Conservation (phyloP, 495 filamentous ascomycete genomes). For the Filosporella fistucella region DNA sequence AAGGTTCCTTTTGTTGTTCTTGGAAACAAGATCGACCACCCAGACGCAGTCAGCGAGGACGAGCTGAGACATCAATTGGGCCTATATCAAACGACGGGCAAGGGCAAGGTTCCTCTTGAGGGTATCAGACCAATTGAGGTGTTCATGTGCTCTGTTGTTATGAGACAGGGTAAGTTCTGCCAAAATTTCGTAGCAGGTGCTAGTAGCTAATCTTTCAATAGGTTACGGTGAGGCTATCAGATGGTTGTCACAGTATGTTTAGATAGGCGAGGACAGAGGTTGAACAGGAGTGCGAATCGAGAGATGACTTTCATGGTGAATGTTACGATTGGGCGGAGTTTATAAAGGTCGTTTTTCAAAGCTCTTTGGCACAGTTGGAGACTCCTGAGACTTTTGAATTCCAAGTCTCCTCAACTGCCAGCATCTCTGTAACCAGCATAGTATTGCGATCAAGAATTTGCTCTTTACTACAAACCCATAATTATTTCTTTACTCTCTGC, state of each 20-base stretch:
- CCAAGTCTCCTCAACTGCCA: conserved; percentile 16
- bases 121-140: conserved; percentile 94
- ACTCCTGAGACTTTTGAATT: conserved; percentile 17
- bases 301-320: conserved; percentile 14
- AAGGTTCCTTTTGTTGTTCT: conserved; percentile 95
- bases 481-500: too few relatives aligned
- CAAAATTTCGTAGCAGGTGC: neutral
- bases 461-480: conserved; percentile 2
- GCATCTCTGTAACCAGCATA: conserved; percentile 23
- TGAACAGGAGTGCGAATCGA: too few relatives aligned
- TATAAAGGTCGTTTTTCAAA: conserved; percentile 22
- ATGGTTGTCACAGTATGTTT: conserved; percentile 78
- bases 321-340: conserved; percentile 24
- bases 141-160: conserved; percentile 98
- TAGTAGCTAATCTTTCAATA: conserved; percentile 17
- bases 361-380: conserved; percentile 13
- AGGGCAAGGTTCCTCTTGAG: conserved; percentile 94
- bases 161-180: conserved; percentile 74
- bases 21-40: conserved; percentile 99
- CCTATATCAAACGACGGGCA: conserved; percentile 94
- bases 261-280: conserved; percentile 23
- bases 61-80: conserved; percentile 87
- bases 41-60: conserved; percentile 90
- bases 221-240: conserved; percentile 75
- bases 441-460: conserved; percentile 24